Base-by-base conservation (phyloP, 345 rosid species). In the Salix arbutifolia region DNA sequence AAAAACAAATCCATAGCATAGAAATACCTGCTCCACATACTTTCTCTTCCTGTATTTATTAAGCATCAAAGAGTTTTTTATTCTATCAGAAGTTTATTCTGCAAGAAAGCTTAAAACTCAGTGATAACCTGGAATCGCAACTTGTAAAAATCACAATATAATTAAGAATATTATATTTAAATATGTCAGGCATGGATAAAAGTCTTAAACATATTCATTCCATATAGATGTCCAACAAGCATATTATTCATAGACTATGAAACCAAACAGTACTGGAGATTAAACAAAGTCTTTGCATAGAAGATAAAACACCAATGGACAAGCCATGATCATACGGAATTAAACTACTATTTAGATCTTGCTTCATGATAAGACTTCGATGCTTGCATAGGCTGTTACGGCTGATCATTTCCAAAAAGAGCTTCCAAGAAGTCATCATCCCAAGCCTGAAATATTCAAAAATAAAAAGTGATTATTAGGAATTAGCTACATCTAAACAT, bases 401-500 rank as follows among this genome's bases (percentile, higher is more conserved):
- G 79, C 37, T 35, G 44, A 6, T 26, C 71, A 61, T 60, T 70
- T 8, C 30, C 53, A 23, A 74, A 60, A 16, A 77, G 25, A 50
- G 78, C 65, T 26, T 83, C 37, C 69, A 74, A 0, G 69, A 83
- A 77, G 4, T 77, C 86, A 1, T 80, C 81, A 4, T 42, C 77
- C 78, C 71, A 75, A 2, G 2, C 66, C 86, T 81, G 82, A 62
- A 78, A 58, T 14, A 69, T 13, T 37, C 8, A 11, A n/a, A 4
- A 76, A 33, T 4, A 33, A 33, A 33, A 3, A 42, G 6, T 44
- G 13, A 42, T 26, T 21, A 33, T 35, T n/a, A 31, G 25, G 21
- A 35, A 23, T 11, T 42, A 33, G 3, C 56, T 21, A 13, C 5
- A 46, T 16, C 0, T 46, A 46, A 46, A 46, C 52, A 13, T 46